Base-by-base conservation (phyloP, 2,329 filamentous ascomycete species). In the Pyrenophora graminea region DNA sequence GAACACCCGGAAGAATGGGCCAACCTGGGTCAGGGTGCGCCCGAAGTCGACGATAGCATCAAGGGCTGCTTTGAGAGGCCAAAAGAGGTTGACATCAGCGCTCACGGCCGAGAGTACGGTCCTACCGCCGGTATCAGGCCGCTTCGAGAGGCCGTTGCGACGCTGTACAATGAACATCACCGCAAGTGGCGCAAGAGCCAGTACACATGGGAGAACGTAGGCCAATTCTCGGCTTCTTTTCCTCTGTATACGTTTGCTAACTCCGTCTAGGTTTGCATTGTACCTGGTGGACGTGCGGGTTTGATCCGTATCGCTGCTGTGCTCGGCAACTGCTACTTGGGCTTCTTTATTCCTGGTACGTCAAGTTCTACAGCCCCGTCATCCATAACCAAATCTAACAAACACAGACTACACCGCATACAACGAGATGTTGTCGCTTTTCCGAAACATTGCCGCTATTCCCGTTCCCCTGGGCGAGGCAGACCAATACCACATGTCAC, bases 221-320 rank as follows among this genome's bases (percentile, higher is more conserved):
- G 43, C 19, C 27, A 17, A 39, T 2, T 17, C 32, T 5, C 7
- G 2, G 12, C 15, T 43, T 32, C 6, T 6, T 21, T 21, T 21
- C 5, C 13, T 42, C 15, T 73, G 93, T 97, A 15, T 92, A 90
- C 2, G 32, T 34, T 21, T 5, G 13, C 43, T 45, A 13, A 45
- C 34, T 34, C 10, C 4, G 9, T 44, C 2, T 8, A 45, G 43
- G 43, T 45, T 7, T 55, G 52, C 72, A 96, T 97, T 71, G 93
- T 97, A 3, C 93, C 93, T 39, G 92, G 92, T 73, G 93, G 93
- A 33, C 85, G 93, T 65, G 93, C 93, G 30, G 93, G 93, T 41
- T 79, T 97, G 76, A 97, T 97, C 72, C 85, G 93, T 64, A 97
- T 97, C 71, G 93, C 93, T 17, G 93, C 93, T 44, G 91, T 97